Evolutionary conservation across 805 yeast species (phyloP), one percentile per base, ranked within the genome.

Genomic region (Suhomyces vadensis): DNA sequence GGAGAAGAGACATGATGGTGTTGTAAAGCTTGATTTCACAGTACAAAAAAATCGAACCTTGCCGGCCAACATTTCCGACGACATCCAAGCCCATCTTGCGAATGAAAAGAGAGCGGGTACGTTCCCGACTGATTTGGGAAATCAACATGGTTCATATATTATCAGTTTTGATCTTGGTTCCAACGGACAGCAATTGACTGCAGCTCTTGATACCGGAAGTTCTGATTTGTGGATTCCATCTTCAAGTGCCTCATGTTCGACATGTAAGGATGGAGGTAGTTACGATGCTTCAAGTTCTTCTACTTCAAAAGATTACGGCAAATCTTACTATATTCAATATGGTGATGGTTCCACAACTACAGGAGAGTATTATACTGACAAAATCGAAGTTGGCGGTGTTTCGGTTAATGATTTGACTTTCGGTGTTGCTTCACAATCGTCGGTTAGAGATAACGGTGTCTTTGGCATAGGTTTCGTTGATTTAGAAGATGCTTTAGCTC

Each of bases 171-270:
- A n/a, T 5, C 9, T 50, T 16, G 51, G 53, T 19, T 41, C 47
- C 23, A 14, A 43, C 38, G 31, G 35, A 19, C 46, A 43, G 22
- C 22, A 20, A n/a, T 20, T 48, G n/a, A 17, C 41, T 6, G 51
- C 50, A 16, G 46, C 44, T 36, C 25, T 50, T 11, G 54, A 52
- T 36, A 48, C 50, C 5, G 52, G 52, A 5, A 40, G 44, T 20
- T 44, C 51, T 24, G 44, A 48, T 23, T 41, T 43, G 19, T 50
- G 51, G 51, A 36, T 48, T n/a, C 9, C 41, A 20, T 8, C 21
- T 16, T 3, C 22, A 16, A 13, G 22, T 10, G n/a, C 16, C 8
- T 4, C 4, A 11, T 31, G 36, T 17, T 4, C 9, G 6, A 13
- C 13, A 5, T 35, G 38, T 7, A 22, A 17, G n/a, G 22, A 22